These are phyloP conservation scores for Ceratobasidium sp. DNA, from an alignment of 1,284 basidiomycete species.

Conservation along the genomic window DNA sequence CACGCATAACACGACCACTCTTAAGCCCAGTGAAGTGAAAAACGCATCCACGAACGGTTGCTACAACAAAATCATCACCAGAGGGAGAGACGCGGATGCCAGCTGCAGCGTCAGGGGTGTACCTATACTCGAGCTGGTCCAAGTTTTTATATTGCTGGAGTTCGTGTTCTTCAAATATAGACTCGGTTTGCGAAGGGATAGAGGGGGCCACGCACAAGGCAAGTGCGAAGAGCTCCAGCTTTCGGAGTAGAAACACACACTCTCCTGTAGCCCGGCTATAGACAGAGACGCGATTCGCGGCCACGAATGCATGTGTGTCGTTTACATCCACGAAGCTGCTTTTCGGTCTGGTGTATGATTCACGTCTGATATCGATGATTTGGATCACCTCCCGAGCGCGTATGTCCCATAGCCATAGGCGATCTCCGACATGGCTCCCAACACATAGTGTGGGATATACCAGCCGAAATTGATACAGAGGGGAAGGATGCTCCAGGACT, in stretches of 20 bases:
- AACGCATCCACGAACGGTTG: slow-evolving; percentile 13
- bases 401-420: slow-evolving; percentile 33
- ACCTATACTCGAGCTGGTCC: background rate
- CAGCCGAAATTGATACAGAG: slow-evolving; percentile 1
- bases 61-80: slow-evolving; percentile 34
- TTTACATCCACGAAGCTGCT: slow-evolving; percentile 19
- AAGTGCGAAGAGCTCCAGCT: background rate
- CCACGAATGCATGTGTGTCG: slow-evolving; percentile 34
- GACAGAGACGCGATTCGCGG: slow-evolving; percentile 8
- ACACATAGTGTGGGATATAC: slow-evolving; percentile 36
- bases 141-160: background rate
- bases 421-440: slow-evolving; percentile 4
- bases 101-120: slow-evolving; percentile 3
- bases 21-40: slow-evolving; percentile 27
- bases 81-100: slow-evolving; percentile 30
- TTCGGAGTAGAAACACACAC: slow-evolving; percentile 30
- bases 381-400: slow-evolving; percentile 12
- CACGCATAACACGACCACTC: background rate
- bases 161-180: background rate
- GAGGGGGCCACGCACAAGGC: background rate
- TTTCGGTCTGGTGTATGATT: slow-evolving; percentile 8
- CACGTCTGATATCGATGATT: slow-evolving; percentile 6
- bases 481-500: background rate
- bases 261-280: slow-evolving; percentile 33
- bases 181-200: background rate